phyloP scores from a whole-genome alignment of 2,329 filamentous ascomycete species.

The Pochonia chlamydosporia region DNA sequence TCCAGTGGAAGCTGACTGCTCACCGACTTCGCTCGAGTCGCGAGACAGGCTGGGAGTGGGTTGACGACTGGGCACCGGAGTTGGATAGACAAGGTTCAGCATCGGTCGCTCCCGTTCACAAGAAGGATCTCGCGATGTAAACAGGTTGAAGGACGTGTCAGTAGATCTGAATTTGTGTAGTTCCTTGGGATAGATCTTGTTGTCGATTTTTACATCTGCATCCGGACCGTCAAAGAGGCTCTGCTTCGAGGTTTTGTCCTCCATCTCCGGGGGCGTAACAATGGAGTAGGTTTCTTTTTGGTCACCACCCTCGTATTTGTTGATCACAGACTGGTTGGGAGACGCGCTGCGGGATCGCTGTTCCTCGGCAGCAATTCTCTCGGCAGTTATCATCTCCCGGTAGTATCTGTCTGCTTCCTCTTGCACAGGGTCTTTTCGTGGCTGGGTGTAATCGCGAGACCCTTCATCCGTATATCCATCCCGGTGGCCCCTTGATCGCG shows the following conservation, averaged over 20 bases:
- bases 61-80: slow-evolving; percentile 38
- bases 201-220: slow-evolving; percentile 59
- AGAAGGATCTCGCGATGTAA: slow-evolving; percentile 45
- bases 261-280: slow-evolving; percentile 49
- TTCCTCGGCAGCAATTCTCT: slow-evolving; percentile 48
- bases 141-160: slow-evolving; percentile 23
- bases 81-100: slow-evolving; percentile 56
- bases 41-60: slow-evolving; percentile 35
- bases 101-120: slow-evolving; percentile 51
- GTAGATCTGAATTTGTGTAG: slow-evolving; percentile 30
- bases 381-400: slow-evolving; percentile 47
- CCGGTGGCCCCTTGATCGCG: slow-evolving; percentile 27
- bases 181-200: slow-evolving; percentile 49
- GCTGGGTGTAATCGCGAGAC: slow-evolving; percentile 23
- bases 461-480: slow-evolving; percentile 26
- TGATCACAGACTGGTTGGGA: slow-evolving; percentile 47
- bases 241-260: slow-evolving; percentile 31
- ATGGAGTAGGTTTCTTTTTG: slow-evolving; percentile 37
- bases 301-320: slow-evolving; percentile 42
- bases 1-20: not conserved
- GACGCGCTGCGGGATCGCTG: slow-evolving; percentile 47
- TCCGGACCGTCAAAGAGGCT: slow-evolving; percentile 52
- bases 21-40: not conserved
- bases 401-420: slow-evolving; percentile 54
- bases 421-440: slow-evolving; percentile 40